Evolutionary conservation across 805 yeast genomes (phyloP).

Genomic region (Jamesozyma gamospora): DNA sequence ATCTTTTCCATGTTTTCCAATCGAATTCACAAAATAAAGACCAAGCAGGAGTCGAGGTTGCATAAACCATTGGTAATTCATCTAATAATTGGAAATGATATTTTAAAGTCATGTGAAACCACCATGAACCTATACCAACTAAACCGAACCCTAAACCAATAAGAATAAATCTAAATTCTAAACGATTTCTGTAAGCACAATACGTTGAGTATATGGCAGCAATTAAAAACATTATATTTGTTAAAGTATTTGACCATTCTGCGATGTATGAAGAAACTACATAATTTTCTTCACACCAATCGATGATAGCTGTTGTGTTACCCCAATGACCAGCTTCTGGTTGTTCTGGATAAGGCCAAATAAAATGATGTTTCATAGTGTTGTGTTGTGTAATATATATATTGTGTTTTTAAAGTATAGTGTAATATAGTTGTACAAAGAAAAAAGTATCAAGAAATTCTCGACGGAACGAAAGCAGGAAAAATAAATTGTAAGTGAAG

Average conservation of each 20-base stretch:
- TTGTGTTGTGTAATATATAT: too few relatives aligned
- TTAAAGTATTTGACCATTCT: constrained; percentile 78
- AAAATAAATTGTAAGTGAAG: too few relatives aligned
- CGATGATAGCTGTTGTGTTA: constrained; percentile 82
- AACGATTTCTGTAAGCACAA: constrained; percentile 47
- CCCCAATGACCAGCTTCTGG: constrained; percentile 69
- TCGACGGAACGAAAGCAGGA: too few relatives aligned
- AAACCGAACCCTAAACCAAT: constrained; percentile 71
- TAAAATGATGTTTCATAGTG: constrained; percentile 5
- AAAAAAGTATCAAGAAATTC: too few relatives aligned
- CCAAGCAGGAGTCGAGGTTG: constrained; percentile 93
- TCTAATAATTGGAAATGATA: constrained; percentile 88
- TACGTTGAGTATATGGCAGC: constrained; percentile 56
- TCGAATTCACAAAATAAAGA: constrained; percentile 50
- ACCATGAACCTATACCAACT: constrained; percentile 91
- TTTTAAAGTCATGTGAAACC: constrained; percentile 89
- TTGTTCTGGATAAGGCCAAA: constrained; percentile 44
- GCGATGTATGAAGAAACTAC: constrained; percentile 80
- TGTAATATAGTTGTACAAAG: too few relatives aligned
- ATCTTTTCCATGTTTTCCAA: constrained; percentile 26
- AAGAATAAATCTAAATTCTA: constrained; percentile 62
- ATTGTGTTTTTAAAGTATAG: too few relatives aligned
- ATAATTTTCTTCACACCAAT: constrained; percentile 98
- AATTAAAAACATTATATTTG: constrained; percentile 52
- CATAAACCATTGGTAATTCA: constrained; percentile 96